Percentiles rank a stretch among this genome's conserved stretches.
Conservation (phyloP, 2,329 filamentous ascomycete species). For the Cyclaneusma minus region DNA sequence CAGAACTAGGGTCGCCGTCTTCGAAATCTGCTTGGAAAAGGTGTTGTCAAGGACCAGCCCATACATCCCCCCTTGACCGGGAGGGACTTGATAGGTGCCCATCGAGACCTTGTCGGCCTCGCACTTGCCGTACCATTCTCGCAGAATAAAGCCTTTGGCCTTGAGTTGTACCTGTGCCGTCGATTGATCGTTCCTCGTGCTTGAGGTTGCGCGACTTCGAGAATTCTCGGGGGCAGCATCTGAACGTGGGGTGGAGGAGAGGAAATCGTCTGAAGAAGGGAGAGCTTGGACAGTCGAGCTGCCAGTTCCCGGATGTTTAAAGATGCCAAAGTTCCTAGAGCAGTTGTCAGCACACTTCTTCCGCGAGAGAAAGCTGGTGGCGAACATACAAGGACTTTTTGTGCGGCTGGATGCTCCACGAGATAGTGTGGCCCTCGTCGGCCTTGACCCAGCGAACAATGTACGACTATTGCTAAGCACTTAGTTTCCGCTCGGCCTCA, state of each 20-base stretch:
- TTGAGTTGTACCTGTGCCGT: slow-evolving; percentile 48
- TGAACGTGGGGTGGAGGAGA: slow-evolving; percentile 10
- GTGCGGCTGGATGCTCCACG: slow-evolving; percentile 94
- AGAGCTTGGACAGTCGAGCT: slow-evolving; percentile 8
- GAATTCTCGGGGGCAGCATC: slow-evolving; percentile 8
- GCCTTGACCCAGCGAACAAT: slow-evolving; percentile 96
- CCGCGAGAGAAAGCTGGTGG: slow-evolving; percentile 1
- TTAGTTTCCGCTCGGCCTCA: slow-evolving; percentile 9
- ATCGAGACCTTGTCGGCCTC: slow-evolving; percentile 92
- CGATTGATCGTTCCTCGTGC: slow-evolving; percentile 38
- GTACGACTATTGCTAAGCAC: slow-evolving; percentile 60
- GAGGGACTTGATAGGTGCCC: slow-evolving; percentile 67
- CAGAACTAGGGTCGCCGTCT: slow-evolving; percentile 87
- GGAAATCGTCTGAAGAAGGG: slow-evolving; percentile 9
- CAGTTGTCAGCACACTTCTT: slow-evolving; percentile 7
- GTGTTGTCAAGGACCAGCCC: slow-evolving; percentile 97
- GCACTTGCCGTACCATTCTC: slow-evolving; percentile 86
- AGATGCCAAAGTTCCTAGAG: slow-evolving; percentile 78
- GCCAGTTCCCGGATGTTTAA: slow-evolving; percentile 80
- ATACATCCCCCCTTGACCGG: slow-evolving; percentile 77
- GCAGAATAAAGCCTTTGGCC: slow-evolving; percentile 51
- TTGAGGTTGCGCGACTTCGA: slow-evolving; percentile 23
- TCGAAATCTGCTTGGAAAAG: slow-evolving; percentile 88
- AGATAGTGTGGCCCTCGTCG: slow-evolving; percentile 78
- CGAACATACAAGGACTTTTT: slow-evolving; percentile 74